Evolutionary conservation across 1,139 yeast genomes (phyloP), one percentile per base, ranked within the genome.

Genomic region (Yamadazyma kanchanaburiensis): DNA sequence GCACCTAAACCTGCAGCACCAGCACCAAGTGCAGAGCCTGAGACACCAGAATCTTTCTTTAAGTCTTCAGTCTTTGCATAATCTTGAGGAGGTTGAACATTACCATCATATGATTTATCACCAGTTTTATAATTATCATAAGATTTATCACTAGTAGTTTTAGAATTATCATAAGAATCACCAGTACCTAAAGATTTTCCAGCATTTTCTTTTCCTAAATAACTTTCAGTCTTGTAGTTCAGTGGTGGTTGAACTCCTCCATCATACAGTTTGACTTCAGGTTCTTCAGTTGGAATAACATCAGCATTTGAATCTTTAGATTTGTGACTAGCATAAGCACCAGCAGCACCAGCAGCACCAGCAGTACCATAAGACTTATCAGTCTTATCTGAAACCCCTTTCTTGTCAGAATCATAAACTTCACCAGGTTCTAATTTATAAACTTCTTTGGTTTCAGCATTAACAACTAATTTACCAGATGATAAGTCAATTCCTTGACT

Each of bases 401-500:
- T 12, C n/a, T 8, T 23, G 9, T 20, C 15, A 13, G 23, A 8
- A 10, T 17, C 21, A 12, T 23, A n/a, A 5, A 10, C 27, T 4
- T 17, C 28, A 4, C 9, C 25, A 19, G 35, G 47, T 25, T 46
- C 58, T 15, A 55, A 33, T 39, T 54, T 51, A 36, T 54, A 53
- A 12, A 55, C 55, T 37, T 58, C 59, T 29, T 47, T 56, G 18
- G 64, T 59, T 28, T 53, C 54, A 27, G 68, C 58, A 40, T 63
- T 56, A 27, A 63, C 52, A 8, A 61, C 58, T 31, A 64, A 45
- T 38, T 60, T 60, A 3, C 68, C 67, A n/a, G 55, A 43, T 10
- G 52, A 38, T 40, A 63, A 53, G 32, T 63, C 68, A 16, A 58
- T 60, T 4, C 69, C 69, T 35, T 58, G 50, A 12, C 48, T 49